phyloP scores from a whole-genome alignment of 2,329 filamentous ascomycete species.

The Fusarium buharicum region DNA sequence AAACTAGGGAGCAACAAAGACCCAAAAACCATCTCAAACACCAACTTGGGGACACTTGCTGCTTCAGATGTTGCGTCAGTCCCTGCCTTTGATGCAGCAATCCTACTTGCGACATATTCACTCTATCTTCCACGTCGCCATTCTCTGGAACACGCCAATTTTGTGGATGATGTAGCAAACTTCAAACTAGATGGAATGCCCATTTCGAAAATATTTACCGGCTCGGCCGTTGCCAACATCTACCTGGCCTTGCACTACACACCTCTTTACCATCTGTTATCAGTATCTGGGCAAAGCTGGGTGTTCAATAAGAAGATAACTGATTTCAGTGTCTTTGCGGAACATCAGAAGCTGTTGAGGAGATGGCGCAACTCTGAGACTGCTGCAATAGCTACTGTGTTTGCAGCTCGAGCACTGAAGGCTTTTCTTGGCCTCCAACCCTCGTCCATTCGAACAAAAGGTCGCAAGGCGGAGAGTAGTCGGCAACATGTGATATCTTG shows the following conservation, averaged over 20 bases:
- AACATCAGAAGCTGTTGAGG: constrained; percentile 59
- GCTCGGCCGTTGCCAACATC: constrained; percentile 59
- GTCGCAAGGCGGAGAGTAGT: constrained; percentile 9
- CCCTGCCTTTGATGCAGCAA: constrained; percentile 53
- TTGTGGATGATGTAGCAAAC: constrained; percentile 39
- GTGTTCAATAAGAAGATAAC: constrained; percentile 65
- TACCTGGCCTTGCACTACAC: constrained; percentile 68
- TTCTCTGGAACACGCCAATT: constrained; percentile 42
- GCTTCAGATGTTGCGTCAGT: constrained; percentile 50
- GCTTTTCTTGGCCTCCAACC: constrained; percentile 53
- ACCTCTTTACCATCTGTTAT: constrained; percentile 67
- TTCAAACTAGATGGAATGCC: constrained; percentile 41
- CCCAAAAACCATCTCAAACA: constrained; percentile 43
- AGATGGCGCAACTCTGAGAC: constrained; percentile 58
- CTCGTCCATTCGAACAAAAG: neutral
- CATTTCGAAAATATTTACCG: constrained; percentile 57
- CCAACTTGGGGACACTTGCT: constrained; percentile 50
- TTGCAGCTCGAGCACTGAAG: constrained; percentile 64
- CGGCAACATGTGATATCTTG: constrained; percentile 33
- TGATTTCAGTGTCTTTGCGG: constrained; percentile 55
- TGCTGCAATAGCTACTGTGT: constrained; percentile 59
- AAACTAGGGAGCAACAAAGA: constrained; percentile 45
- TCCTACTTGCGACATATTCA: constrained; percentile 54
- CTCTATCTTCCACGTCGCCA: constrained; percentile 53
- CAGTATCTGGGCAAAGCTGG: constrained; percentile 68